These are phyloP conservation scores for Meira miltonrushii DNA, from an alignment of 1,284 basidiomycete genomes.

Conservation along the genomic window DNA sequence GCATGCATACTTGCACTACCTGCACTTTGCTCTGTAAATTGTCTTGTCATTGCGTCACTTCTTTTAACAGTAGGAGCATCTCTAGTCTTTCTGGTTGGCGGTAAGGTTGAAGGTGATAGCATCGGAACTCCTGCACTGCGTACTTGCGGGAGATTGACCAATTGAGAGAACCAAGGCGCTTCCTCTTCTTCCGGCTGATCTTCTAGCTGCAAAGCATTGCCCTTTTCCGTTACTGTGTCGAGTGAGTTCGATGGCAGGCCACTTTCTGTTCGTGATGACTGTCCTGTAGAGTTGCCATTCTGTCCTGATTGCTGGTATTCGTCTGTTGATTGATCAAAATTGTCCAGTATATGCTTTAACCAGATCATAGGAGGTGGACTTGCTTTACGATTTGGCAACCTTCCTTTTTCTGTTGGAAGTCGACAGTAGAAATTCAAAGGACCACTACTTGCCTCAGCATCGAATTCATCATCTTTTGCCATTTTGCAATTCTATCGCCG, in stretches of 20 bases:
- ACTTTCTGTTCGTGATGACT: not conserved
- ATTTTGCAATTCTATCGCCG: too few relatives aligned
- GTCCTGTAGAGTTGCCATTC: not conserved
- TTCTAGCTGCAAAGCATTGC: not conserved
- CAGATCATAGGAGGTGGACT: constrained; percentile 12
- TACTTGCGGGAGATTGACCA: constrained; percentile 33
- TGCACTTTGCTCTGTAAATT: not conserved
- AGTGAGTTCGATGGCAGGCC: not conserved
- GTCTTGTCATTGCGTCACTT: not conserved
- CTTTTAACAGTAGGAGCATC: not conserved
- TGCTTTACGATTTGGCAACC: not conserved
- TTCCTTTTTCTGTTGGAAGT: not conserved
- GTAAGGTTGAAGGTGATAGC: constrained; percentile 9
- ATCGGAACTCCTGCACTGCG: constrained; percentile 12
- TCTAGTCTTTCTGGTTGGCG: not conserved
- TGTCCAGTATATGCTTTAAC: constrained; percentile 5
- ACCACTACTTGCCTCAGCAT: not conserved
- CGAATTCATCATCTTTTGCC: too few relatives aligned
- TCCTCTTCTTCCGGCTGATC: constrained; percentile 18
- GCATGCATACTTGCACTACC: constrained; percentile 1
- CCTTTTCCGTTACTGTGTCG: not conserved
- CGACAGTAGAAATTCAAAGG: constrained; percentile 15
- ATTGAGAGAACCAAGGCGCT: constrained; percentile 38
- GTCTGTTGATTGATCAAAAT: not conserved
- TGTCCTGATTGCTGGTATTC: not conserved